These are phyloP conservation scores for Uronychia binucleata DNA, from an alignment of 73 alveolate species.

Conservation along the genomic window DNA sequence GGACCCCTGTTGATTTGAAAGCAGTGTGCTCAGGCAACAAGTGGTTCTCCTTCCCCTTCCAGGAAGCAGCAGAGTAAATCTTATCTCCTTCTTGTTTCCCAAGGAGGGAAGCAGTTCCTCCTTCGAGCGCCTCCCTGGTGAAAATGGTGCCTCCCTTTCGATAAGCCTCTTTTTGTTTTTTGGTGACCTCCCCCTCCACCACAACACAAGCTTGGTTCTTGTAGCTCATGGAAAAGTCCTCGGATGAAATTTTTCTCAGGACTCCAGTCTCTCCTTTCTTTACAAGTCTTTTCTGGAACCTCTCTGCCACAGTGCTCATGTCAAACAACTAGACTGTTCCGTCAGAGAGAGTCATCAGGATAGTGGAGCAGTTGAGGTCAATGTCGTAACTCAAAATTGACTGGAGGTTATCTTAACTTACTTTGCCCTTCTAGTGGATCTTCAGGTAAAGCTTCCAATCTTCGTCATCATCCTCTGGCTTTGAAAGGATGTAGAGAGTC, in stretches of 20 bases:
- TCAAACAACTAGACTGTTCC: conserved; percentile 34
- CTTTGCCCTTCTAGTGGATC: conserved; percentile 1
- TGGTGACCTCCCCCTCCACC: neutral
- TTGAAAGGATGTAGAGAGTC: conserved; percentile 24
- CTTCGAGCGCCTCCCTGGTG: too few species aligned
- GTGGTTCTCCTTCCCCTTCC: too few species aligned
- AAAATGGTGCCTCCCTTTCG: too few species aligned
- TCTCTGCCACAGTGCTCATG: conserved; percentile 23
- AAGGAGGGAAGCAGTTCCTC: too few species aligned
- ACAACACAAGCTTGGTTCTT: neutral
- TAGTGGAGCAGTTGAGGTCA: conserved; percentile 17
- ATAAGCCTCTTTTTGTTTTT: neutral
- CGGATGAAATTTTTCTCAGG: neutral
- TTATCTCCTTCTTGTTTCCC: too few species aligned
- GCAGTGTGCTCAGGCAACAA: too few species aligned
- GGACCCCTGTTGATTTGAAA: neutral
- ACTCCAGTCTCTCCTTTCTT: neutral
- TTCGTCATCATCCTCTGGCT: too few species aligned
- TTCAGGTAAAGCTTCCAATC: too few species aligned
- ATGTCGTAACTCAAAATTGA: conserved; percentile 33
- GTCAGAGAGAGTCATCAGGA: conserved; percentile 3
- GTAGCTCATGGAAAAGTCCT: neutral
- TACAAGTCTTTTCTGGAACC: conserved; percentile 16
- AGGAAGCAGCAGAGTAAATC: too few species aligned
- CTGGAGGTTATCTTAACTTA: neutral